Conservation (phyloP, 148 eudicot species). For the Salicornia ramosissima region DNA sequence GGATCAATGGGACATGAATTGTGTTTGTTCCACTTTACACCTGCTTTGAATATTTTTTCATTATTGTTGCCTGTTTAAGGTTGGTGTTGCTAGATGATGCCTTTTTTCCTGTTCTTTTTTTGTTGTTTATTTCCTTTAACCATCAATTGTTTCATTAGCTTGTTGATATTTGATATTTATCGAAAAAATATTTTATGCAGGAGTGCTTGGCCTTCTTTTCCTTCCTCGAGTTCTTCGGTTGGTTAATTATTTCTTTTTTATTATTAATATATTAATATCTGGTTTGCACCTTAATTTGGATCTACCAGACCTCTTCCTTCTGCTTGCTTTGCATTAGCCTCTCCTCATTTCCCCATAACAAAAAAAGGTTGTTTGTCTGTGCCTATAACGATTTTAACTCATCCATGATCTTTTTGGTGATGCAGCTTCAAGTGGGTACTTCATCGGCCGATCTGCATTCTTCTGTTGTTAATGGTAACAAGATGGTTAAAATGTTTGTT, state of each 20-base stretch:
- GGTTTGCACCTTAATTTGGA: slow-evolving; percentile 7
- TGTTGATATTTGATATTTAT: not conserved
- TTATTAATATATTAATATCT: not conserved
- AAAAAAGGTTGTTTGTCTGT: not conserved
- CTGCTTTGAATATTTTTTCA: too few species aligned
- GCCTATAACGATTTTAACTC: not conserved
- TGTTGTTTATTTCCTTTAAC: not conserved
- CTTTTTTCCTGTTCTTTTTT: not conserved
- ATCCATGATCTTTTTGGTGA: slow-evolving; percentile 14
- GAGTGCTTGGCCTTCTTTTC: slow-evolving; percentile 61
- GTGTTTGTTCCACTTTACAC: not conserved
- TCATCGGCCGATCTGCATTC: slow-evolving; percentile 25
- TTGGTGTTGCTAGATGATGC: not conserved
- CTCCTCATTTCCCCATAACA: not conserved
- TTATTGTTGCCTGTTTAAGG: not conserved
- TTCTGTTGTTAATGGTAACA: slow-evolving; percentile 30
- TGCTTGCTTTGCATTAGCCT: not conserved
- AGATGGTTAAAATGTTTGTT: slow-evolving; percentile 30
- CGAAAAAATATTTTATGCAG: slow-evolving; percentile 40
- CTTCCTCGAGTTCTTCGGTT: slow-evolving; percentile 52
- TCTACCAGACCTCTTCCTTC: not conserved
- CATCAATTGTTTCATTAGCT: not conserved
- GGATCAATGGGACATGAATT: not conserved
- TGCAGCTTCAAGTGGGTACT: slow-evolving; percentile 48
- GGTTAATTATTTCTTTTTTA: slow-evolving; percentile 25